Evolutionary conservation across 352 stramenopile species (phyloP).

Genomic region (Thalassiosira pacifica): DNA sequence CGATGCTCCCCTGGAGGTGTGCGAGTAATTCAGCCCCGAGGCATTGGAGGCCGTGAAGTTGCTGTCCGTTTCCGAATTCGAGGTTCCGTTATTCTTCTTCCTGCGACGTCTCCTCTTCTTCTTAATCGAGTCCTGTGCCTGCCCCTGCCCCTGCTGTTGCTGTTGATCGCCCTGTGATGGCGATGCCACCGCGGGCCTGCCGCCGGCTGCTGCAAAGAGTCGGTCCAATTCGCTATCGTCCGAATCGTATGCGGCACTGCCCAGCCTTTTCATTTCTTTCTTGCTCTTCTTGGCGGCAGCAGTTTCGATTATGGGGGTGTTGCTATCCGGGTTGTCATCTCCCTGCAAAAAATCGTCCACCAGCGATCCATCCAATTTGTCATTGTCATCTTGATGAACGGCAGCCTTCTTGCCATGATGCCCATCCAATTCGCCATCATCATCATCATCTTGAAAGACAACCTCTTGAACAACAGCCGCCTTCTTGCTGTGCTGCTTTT

Average conservation of each 20-base stretch:
- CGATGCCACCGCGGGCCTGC: no score
- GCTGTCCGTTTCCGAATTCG: not conserved
- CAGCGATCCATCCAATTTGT: not conserved
- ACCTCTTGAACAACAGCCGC: no score
- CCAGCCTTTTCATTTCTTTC: conserved; percentile 13
- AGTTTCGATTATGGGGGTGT: not conserved
- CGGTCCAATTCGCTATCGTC: conserved; percentile 28
- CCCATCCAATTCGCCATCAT: no score
- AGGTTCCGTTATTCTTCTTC: not conserved
- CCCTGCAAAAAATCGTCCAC: not conserved
- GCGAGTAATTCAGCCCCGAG: not conserved
- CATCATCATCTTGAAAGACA: no score
- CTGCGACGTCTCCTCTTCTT: not conserved
- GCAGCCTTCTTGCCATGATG: no score
- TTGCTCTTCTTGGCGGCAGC: conserved; percentile 3
- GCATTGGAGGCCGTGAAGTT: not conserved
- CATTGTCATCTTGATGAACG: no score
- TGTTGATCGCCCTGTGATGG: no score
- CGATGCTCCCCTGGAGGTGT: no score
- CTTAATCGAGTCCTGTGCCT: no score
- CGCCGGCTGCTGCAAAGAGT: conserved; percentile 12
- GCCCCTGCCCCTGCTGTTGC: no score
- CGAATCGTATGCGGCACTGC: not conserved
- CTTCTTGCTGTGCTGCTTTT: not conserved
- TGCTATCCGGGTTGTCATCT: not conserved